Conservation (phyloP, 202 grass and related monocot genomes). For the Eragrostis tef region DNA sequence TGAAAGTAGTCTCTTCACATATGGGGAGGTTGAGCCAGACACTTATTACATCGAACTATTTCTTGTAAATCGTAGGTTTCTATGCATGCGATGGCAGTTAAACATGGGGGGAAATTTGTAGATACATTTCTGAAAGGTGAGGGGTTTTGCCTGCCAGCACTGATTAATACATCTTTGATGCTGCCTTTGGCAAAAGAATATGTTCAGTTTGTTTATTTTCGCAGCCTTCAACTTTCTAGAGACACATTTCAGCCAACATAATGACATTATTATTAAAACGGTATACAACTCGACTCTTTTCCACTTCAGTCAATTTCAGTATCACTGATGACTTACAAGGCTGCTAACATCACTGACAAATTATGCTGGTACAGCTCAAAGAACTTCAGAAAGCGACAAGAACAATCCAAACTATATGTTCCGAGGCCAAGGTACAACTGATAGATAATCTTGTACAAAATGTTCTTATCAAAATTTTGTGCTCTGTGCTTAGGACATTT, state of each 20-base stretch:
- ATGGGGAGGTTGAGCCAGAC: slow-evolving; percentile 39
- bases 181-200: slow-evolving; percentile 41
- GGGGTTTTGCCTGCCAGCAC: slow-evolving; percentile 7
- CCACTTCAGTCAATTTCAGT: slow-evolving; percentile 27
- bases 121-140: slow-evolving; percentile 93
- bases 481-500: slow-evolving; percentile 3
- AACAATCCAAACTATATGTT: slow-evolving; percentile 85
- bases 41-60: slow-evolving; percentile 34
- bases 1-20: slow-evolving; percentile 27
- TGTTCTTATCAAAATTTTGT: not conserved
- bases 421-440: slow-evolving; percentile 72
- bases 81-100: slow-evolving; percentile 82
- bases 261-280: slow-evolving; percentile 60
- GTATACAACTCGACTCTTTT: slow-evolving; percentile 46
- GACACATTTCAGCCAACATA: slow-evolving; percentile 64
- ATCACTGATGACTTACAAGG: slow-evolving; percentile 18
- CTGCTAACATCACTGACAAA: slow-evolving; percentile 21
- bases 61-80: slow-evolving; percentile 57
- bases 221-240: slow-evolving; percentile 79
- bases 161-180: slow-evolving; percentile 25
- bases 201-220: slow-evolving; percentile 35
- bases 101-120: slow-evolving; percentile 78
- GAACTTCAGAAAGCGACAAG: slow-evolving; percentile 80
- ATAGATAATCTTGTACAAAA: not conserved
- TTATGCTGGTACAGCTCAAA: slow-evolving; percentile 66